Evolutionary conservation across 176 grass and related monocot genomes (phyloP).

Genomic region (Oryza punctata): DNA sequence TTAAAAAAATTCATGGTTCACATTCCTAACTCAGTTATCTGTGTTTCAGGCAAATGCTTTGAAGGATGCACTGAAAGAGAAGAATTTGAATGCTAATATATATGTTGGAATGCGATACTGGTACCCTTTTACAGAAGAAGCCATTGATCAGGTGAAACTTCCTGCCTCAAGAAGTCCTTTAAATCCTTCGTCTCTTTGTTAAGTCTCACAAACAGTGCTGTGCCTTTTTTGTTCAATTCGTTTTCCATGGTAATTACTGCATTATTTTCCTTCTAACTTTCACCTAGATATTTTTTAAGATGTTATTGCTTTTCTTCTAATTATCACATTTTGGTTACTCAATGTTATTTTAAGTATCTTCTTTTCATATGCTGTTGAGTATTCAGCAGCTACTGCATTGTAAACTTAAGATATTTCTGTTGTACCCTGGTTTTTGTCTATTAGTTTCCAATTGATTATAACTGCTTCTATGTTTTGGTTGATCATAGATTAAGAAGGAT

Average conservation of each 20-base stretch:
- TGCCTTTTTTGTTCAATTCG: neutral
- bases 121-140: slow-evolving; percentile 95
- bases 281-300: neutral
- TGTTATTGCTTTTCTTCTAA: neutral
- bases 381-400: neutral
- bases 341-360: neutral
- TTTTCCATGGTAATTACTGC: slow-evolving; percentile 12
- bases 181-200: neutral
- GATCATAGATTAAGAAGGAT: slow-evolving; percentile 90
- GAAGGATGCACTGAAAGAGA: slow-evolving; percentile 66
- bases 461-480: slow-evolving; percentile 27
- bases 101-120: slow-evolving; percentile 99
- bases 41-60: slow-evolving; percentile 79
- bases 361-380: neutral
- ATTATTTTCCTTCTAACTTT: no score
- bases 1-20: neutral
- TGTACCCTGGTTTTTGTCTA: neutral
- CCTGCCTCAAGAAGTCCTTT: neutral
- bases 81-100: slow-evolving; percentile 73
- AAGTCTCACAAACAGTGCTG: neutral
- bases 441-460: slow-evolving; percentile 26
- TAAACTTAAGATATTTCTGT: neutral
- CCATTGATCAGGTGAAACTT: slow-evolving; percentile 71
- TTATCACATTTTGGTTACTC: neutral
- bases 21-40: slow-evolving; percentile 4